phyloP scores from a whole-genome alignment of 768 basidiomycete genomes.

The Harrya chromipes region DNA sequence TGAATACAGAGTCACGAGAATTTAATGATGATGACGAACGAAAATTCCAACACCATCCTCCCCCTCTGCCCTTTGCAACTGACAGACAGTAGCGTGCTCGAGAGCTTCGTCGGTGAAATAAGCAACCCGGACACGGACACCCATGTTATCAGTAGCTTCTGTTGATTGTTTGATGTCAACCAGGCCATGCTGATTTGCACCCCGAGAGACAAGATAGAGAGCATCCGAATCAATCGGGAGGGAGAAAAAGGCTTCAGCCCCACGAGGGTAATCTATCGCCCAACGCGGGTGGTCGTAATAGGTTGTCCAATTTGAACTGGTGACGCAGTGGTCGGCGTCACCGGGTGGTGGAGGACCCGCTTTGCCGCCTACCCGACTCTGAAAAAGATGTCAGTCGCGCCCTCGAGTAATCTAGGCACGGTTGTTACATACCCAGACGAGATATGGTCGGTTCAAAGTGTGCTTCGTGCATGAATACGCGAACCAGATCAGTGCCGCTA shows the following conservation, averaged over 20 bases:
- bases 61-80: conserved; percentile 20
- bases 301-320: conserved; percentile 20
- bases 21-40: conserved; percentile 18
- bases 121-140: conserved; percentile 28
- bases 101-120: conserved; percentile 18
- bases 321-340: conserved; percentile 12
- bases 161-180: conserved; percentile 31
- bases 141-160: conserved; percentile 24
- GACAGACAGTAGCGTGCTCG: conserved; percentile 29
- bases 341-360: not conserved
- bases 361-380: conserved; percentile 7
- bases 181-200: conserved; percentile 24
- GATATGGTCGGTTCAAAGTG: not conserved
- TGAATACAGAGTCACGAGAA: not conserved
- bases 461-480: conserved; percentile 5
- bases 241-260: conserved; percentile 26
- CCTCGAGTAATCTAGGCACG: not conserved
- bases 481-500: conserved; percentile 13
- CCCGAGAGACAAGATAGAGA: conserved; percentile 31
- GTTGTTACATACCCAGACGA: conserved; percentile 8
- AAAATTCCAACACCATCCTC: conserved; percentile 34
- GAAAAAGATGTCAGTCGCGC: not conserved
- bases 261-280: conserved; percentile 17
- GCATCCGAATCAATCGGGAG: conserved; percentile 31
- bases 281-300: conserved; percentile 25